Evolutionary conservation across 805 yeast genomes (phyloP), one percentile per base, ranked within the genome.

Genomic region (Vanderwaltozyma tropicalis): DNA sequence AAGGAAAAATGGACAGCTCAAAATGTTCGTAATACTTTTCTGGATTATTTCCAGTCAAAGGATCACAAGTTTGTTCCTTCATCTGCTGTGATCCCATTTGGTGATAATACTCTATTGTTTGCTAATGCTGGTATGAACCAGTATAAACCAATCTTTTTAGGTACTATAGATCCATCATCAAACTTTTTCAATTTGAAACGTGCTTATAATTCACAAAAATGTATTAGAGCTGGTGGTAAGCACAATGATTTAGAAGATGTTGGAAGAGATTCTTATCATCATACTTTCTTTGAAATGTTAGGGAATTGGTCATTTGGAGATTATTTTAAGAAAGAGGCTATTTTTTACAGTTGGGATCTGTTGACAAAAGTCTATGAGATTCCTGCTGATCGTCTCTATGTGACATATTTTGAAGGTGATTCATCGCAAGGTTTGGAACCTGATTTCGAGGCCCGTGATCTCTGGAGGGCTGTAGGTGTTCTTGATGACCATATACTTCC

Each of bases 271-370:
- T 85, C 95, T 36, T 92, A 92, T 59, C 99, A 92, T 62, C 99
- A 92, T 63, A 92, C 99, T 12, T 94, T 92, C 59, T 92, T 92
- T 52, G 99, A 92, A 67, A 92, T 92, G 99, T 74, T 92, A 65
- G 99, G 99, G 53, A 92, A 92, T 71, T 92, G 99, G 99, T 92
- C 98, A 6, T 92, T 94, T 64, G 98, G 98, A 53, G 98, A 94
- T 66, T 92, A 92, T 62, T 92, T 92, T 76, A 92, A 92, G 63
- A 76, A 81, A 53, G 98, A 87, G 57, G 97, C 97, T 35, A 80
- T 88, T 53, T 65, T 65, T 7, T 84, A 73, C 66, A 78, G 95
- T 4, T 92, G 97, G 97, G 94, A 86, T 40, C 69, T 92, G 44
- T 71, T 92, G 57, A 88, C 97, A 31, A 61, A 72, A 45, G 92